phyloP scores from a whole-genome alignment of 2,329 filamentous ascomycete genomes.

The Cladorrhinum sp. region DNA sequence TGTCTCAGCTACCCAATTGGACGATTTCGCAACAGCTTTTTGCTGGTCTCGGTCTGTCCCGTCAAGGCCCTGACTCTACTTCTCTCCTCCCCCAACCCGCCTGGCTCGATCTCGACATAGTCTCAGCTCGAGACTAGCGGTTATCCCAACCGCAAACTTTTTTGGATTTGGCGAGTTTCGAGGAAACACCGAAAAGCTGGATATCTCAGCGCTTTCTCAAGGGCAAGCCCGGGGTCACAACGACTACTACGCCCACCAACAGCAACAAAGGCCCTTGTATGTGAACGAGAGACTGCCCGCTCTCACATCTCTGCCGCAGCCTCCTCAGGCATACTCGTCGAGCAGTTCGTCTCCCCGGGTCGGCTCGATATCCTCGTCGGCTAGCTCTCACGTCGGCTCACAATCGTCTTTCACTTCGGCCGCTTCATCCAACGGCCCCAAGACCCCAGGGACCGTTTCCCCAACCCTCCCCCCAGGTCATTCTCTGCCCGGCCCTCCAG shows the following conservation, averaged over 20 bases:
- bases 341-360: slow-evolving; percentile 72
- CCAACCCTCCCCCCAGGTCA: slow-evolving; percentile 58
- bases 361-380: slow-evolving; percentile 66
- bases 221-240: slow-evolving; percentile 74
- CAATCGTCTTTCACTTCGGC: slow-evolving; percentile 54
- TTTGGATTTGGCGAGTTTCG: slow-evolving; percentile 28
- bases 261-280: slow-evolving; percentile 63
- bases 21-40: slow-evolving; percentile 1
- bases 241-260: slow-evolving; percentile 68
- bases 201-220: slow-evolving; percentile 83
- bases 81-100: neutral
- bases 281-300: slow-evolving; percentile 68
- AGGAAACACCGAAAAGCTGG: slow-evolving; percentile 80
- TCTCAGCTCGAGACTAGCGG: slow-evolving; percentile 7
- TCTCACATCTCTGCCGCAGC: slow-evolving; percentile 64
- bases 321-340: slow-evolving; percentile 67
- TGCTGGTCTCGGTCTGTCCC: neutral
- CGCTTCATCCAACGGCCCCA: slow-evolving; percentile 61
- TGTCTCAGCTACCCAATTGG: slow-evolving; percentile 13
- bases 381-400: slow-evolving; percentile 49
- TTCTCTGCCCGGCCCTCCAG: slow-evolving; percentile 40
- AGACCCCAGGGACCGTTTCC: slow-evolving; percentile 62
- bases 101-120: slow-evolving; percentile 1
- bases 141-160: slow-evolving; percentile 2
- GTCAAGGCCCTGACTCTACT: neutral